These are phyloP conservation scores for Cucurbita ficifolia DNA, from an alignment of 306 rosid genomes.

Conservation along the genomic window DNA sequence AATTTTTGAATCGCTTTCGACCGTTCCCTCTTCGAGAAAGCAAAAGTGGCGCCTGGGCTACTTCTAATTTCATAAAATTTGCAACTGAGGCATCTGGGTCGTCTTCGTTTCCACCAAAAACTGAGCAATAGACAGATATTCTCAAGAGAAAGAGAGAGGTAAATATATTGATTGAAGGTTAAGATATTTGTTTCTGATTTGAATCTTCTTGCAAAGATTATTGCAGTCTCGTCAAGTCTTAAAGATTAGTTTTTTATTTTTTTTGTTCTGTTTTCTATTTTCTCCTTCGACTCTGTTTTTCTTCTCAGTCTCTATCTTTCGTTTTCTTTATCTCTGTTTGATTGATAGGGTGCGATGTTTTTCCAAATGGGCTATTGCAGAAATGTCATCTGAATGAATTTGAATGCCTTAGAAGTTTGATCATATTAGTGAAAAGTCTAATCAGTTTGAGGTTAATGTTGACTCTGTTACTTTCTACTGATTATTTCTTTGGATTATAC, in stretches of 20 bases:
- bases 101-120: neutral
- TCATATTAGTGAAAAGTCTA: neutral
- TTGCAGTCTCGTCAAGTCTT: slow-evolving; percentile 36
- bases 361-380: neutral
- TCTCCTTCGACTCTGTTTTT: neutral
- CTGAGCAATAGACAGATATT: neutral
- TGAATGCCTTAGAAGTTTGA: neutral
- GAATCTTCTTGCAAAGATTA: neutral
- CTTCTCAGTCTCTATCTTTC: neutral
- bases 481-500: neutral
- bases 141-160: slow-evolving; percentile 1
- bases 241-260: slow-evolving; percentile 40
- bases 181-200: neutral
- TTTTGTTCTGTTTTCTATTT: neutral
- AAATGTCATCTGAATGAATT: neutral
- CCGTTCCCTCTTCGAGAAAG: slow-evolving; percentile 8
- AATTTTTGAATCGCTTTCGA: slow-evolving; percentile 14
- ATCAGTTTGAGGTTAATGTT: neutral
- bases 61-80: neutral
- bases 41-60: slow-evolving; percentile 1
- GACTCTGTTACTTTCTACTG: neutral
- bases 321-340: neutral
- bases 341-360: neutral
- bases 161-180: slow-evolving; percentile 6
- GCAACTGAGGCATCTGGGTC: too few species aligned